Percentiles rank a stretch among this genome's conserved stretches.
These are phyloP conservation scores for Aspergillus amoenus DNA, from an alignment of 2,329 filamentous ascomycete species.

Conservation along the genomic window DNA sequence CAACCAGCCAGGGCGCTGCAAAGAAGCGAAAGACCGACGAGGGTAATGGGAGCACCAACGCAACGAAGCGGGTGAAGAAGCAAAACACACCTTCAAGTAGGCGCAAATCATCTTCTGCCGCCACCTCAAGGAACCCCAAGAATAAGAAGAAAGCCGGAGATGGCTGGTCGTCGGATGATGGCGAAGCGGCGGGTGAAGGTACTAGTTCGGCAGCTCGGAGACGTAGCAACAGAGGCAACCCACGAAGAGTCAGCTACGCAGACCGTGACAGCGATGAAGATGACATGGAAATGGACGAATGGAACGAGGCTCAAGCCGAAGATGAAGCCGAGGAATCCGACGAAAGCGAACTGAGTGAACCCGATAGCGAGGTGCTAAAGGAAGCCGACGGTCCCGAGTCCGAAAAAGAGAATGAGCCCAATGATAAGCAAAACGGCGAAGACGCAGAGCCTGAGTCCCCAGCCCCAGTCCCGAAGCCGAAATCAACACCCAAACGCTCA, in stretches of 20 bases:
- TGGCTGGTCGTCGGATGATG: slow-evolving; percentile 43
- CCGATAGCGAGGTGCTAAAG: slow-evolving; percentile 20
- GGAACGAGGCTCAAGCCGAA: slow-evolving; percentile 30
- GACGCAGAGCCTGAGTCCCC: slow-evolving; percentile 8
- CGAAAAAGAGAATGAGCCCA: slow-evolving; percentile 23
- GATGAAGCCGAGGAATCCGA: slow-evolving; percentile 24
- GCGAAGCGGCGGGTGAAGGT: slow-evolving; percentile 39
- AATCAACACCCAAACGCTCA: slow-evolving; percentile 12
- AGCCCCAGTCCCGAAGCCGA: slow-evolving; percentile 11
- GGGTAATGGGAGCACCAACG: slow-evolving; percentile 22
- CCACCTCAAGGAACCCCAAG: slow-evolving; percentile 33
- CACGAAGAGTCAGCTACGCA: slow-evolving; percentile 42
- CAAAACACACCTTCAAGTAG: slow-evolving; percentile 33
- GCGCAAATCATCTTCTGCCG: slow-evolving; percentile 36
- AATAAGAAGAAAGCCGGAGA: slow-evolving; percentile 40
- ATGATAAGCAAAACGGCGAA: slow-evolving; percentile 19
- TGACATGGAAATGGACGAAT: slow-evolving; percentile 43
- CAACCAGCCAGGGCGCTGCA: slow-evolving; percentile 22
- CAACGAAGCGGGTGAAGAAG: slow-evolving; percentile 33
- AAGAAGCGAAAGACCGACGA: slow-evolving; percentile 46
- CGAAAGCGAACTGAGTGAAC: slow-evolving; percentile 19
- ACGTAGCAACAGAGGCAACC: slow-evolving; percentile 39
- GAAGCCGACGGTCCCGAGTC: slow-evolving; percentile 15
- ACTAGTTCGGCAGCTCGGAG: slow-evolving; percentile 32
- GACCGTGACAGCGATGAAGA: slow-evolving; percentile 48